These are phyloP conservation scores for Cyberlindnera amylophila DNA, from an alignment of 805 yeast genomes.

Conservation along the genomic window DNA sequence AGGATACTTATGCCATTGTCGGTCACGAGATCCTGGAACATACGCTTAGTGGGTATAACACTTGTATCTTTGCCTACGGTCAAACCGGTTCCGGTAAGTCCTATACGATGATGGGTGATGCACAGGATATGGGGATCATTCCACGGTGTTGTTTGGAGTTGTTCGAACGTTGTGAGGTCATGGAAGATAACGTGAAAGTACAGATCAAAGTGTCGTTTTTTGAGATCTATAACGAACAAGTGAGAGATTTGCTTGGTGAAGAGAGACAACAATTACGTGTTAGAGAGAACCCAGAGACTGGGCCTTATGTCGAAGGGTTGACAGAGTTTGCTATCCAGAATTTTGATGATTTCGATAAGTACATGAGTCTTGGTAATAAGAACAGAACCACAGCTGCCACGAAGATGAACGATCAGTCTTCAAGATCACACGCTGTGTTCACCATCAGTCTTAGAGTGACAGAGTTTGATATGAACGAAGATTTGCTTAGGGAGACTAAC, in stretches of 20 bases:
- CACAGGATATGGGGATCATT: constrained; percentile 55
- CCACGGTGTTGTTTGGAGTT: constrained; percentile 57
- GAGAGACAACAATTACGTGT: constrained; percentile 33
- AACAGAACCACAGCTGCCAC: constrained; percentile 70
- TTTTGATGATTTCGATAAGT: constrained; percentile 45
- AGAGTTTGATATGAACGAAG: constrained; percentile 36
- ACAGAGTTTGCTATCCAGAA: constrained; percentile 46
- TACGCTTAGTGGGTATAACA: constrained; percentile 65
- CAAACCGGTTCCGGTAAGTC: constrained; percentile 87
- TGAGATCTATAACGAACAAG: constrained; percentile 78
- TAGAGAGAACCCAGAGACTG: constrained; percentile 61
- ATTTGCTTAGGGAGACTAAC: constrained; percentile 43
- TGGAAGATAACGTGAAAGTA: constrained; percentile 34
- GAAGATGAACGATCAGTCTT: constrained; percentile 64
- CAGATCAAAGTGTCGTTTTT: constrained; percentile 56
- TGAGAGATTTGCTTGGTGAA: constrained; percentile 51
- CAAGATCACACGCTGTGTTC: constrained; percentile 79
- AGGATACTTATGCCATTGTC: constrained; percentile 44
- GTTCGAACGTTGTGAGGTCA: constrained; percentile 36
- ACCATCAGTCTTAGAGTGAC: constrained; percentile 61
- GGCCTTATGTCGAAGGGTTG: constrained; percentile 71
- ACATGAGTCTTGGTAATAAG: constrained; percentile 48
- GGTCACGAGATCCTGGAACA: constrained; percentile 61
- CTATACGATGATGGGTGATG: constrained; percentile 70
- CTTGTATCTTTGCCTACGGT: constrained; percentile 74